Percentiles rank a stretch among this genome's conserved stretches.
These are phyloP conservation scores for Striga asiatica DNA, from an alignment of 257 asterid species.

Conservation along the genomic window DNA sequence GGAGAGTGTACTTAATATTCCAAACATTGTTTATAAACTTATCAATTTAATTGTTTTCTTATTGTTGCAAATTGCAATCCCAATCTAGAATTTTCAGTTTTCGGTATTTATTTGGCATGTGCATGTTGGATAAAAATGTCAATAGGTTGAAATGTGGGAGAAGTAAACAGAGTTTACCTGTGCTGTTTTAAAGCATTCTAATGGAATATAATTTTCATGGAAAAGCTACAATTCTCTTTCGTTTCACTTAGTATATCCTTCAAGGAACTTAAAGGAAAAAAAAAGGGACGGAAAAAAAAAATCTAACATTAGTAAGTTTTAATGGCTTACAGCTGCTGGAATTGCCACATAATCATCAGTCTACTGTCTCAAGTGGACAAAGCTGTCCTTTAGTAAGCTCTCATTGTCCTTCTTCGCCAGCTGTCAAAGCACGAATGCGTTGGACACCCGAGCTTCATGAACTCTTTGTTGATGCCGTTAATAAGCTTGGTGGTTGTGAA, in stretches of 20 bases:
- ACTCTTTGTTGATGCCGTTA: slow-evolving; percentile 58
- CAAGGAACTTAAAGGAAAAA: too few species aligned
- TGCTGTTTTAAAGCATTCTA: too few species aligned
- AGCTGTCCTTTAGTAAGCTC: slow-evolving; percentile 28
- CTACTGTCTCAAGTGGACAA: slow-evolving; percentile 21
- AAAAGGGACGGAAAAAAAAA: too few species aligned
- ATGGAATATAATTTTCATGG: neutral
- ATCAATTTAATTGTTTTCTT: neutral
- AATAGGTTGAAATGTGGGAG: too few species aligned
- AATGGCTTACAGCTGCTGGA: slow-evolving; percentile 37
- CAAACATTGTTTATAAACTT: neutral
- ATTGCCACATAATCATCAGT: slow-evolving; percentile 22
- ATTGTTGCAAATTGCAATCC: neutral
- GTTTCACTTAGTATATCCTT: neutral
- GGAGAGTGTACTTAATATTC: too few species aligned
- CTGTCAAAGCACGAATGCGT: slow-evolving; percentile 72
- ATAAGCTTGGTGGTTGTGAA: slow-evolving; percentile 86
- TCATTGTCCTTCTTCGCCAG: slow-evolving; percentile 37
- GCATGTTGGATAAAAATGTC: too few species aligned
- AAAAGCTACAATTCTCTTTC: neutral
- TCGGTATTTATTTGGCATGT: too few species aligned
- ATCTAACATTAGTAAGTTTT: too few species aligned
- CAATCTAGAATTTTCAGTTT: too few species aligned
- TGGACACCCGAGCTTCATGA: slow-evolving; percentile 96
- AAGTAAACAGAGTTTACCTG: too few species aligned